Evolutionary conservation across 2,329 filamentous ascomycete genomes (phyloP).

Genomic region (Ilyonectria robusta): DNA sequence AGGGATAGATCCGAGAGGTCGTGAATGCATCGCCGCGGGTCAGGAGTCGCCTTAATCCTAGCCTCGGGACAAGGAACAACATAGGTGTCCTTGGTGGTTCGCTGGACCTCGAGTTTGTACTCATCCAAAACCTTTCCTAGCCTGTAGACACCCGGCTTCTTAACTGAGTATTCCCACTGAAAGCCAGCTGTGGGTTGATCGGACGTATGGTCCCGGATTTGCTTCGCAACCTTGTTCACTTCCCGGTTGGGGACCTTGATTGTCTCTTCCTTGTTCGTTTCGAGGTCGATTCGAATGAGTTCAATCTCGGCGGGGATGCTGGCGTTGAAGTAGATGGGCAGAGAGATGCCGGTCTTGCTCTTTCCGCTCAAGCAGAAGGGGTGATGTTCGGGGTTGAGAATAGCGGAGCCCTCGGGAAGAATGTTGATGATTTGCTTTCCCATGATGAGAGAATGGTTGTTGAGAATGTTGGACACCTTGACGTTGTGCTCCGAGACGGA

Average conservation of each 20-base stretch:
- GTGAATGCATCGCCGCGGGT: constrained; percentile 82
- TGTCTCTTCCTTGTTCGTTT: constrained; percentile 83
- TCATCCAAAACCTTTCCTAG: constrained; percentile 90
- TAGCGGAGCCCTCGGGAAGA: constrained; percentile 92
- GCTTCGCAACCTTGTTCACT: constrained; percentile 80
- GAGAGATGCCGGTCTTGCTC: constrained; percentile 70
- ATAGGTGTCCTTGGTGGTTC: constrained; percentile 81
- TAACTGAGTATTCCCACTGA: constrained; percentile 80
- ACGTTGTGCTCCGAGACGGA: constrained; percentile 95
- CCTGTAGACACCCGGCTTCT: constrained; percentile 90
- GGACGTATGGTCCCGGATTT: constrained; percentile 75
- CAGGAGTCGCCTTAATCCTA: constrained; percentile 72
- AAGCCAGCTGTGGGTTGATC: constrained; percentile 74
- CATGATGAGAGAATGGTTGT: constrained; percentile 93
- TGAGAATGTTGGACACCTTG: constrained; percentile 87
- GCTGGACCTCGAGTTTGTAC: constrained; percentile 92
- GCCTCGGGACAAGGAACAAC: constrained; percentile 90
- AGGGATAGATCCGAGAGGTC: constrained; percentile 90
- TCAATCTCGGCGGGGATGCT: constrained; percentile 92
- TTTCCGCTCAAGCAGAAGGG: constrained; percentile 84
- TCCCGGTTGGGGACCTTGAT: constrained; percentile 83
- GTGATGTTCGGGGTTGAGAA: constrained; percentile 85
- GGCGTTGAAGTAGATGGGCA: constrained; percentile 95
- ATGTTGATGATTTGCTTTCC: constrained; percentile 99
- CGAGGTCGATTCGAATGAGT: constrained; percentile 87